Conservation (phyloP, 2,329 filamentous ascomycete species). For the Cladobotryum mycophilum region DNA sequence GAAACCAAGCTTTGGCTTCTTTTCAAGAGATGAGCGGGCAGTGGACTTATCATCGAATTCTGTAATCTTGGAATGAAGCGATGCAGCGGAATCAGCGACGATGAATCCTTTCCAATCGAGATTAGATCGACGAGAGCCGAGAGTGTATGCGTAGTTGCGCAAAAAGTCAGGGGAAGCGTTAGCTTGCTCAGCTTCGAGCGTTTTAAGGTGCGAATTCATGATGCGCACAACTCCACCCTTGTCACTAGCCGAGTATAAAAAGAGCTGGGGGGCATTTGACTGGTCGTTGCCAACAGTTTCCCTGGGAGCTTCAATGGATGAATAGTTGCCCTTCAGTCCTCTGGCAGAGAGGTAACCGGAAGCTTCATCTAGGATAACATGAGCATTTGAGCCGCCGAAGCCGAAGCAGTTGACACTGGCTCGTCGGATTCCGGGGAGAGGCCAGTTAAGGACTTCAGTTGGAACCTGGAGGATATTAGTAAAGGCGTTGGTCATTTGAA, state of each 20-base stretch:
- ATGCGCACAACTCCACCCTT: constrained; percentile 32
- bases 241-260: constrained; percentile 40
- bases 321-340: constrained; percentile 32
- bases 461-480: constrained; percentile 31
- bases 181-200: constrained; percentile 19
- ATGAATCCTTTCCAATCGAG: constrained; percentile 38
- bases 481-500: background rate
- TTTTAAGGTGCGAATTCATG: constrained; percentile 28
- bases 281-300: background rate
- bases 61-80: constrained; percentile 27
- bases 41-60: constrained; percentile 14
- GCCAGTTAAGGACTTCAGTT: constrained; percentile 36
- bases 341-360: constrained; percentile 32
- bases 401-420: constrained; percentile 53
- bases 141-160: constrained; percentile 40
- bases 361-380: constrained; percentile 46
- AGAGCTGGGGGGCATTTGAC: constrained; percentile 26
- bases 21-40: constrained; percentile 21
- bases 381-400: constrained; percentile 52
- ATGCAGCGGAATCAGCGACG: constrained; percentile 27
- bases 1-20: constrained; percentile 30
- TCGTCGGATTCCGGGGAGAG: constrained; percentile 37
- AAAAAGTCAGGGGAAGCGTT: constrained; percentile 19
- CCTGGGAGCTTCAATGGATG: constrained; percentile 17
- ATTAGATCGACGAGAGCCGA: constrained; percentile 37